Evolutionary conservation across 148 eudicot genomes (phyloP).

Genomic region (Spergularia marina): DNA sequence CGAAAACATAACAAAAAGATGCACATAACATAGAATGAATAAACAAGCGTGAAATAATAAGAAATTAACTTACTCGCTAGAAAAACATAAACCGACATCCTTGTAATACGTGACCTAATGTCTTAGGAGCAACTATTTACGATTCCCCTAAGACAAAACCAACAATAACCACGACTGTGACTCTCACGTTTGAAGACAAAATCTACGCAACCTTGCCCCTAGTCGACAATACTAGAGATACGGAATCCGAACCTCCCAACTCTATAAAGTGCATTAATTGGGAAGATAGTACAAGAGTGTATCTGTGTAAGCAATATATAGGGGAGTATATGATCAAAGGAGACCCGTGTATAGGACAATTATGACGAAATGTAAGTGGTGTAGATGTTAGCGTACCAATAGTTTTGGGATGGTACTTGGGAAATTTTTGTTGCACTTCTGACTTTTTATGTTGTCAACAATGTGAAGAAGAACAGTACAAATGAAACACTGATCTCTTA

Average conservation of each 20-base stretch:
- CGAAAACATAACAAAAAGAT: neutral
- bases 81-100: neutral
- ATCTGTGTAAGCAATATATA: neutral
- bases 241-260: neutral
- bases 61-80: neutral
- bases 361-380: neutral
- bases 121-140: neutral
- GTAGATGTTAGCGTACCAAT: slow-evolving; percentile 3
- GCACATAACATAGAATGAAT: neutral
- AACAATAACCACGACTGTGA: no score
- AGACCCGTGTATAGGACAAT: no score
- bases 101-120: neutral
- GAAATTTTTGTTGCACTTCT: neutral
- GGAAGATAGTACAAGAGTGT: no score
- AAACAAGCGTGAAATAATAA: neutral
- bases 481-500: no score
- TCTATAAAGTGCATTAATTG: neutral
- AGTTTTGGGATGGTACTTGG: neutral
- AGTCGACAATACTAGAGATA: neutral
- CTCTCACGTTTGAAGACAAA: no score
- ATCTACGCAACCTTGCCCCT: neutral
- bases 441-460: no score
- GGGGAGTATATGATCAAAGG: no score
- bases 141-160: neutral
- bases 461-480: no score